Percentiles rank a stretch among this genome's conserved stretches.
Evolutionary conservation across 2,329 filamentous ascomycete genomes (phyloP).

Genomic region (Zalaria sp.): DNA sequence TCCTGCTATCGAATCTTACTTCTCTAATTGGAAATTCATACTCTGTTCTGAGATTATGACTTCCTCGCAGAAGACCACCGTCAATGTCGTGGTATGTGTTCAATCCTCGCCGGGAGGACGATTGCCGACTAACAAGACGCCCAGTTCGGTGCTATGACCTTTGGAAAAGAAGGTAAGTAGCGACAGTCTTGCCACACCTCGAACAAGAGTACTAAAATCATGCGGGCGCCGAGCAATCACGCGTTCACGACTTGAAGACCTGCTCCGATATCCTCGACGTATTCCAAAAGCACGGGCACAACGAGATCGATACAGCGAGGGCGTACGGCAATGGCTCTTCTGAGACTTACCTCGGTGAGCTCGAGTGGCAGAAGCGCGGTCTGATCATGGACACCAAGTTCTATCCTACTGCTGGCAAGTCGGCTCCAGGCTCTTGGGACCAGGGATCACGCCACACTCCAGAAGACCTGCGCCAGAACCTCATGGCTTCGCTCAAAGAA

Average conservation of each 20-base stretch:
- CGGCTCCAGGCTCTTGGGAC: constrained; percentile 8
- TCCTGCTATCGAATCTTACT: too few species aligned
- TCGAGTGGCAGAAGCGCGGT: constrained; percentile 14
- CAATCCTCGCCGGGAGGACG: too few species aligned
- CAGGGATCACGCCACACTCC: constrained; percentile 13
- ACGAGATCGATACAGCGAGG: constrained; percentile 16
- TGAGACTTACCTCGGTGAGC: constrained; percentile 14
- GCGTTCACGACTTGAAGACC: constrained; percentile 11
- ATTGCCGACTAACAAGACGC: too few species aligned
- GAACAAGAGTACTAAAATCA: not conserved
- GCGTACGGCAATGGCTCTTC: constrained; percentile 13
- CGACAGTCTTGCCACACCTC: not conserved
- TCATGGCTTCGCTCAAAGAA: constrained; percentile 23
- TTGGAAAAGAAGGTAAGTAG: constrained; percentile 7
- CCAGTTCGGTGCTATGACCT: constrained; percentile 11
- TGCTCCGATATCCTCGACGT: constrained; percentile 12
- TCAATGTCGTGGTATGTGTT: constrained; percentile 7
- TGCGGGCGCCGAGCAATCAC: constrained; percentile 9
- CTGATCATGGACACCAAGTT: constrained; percentile 16
- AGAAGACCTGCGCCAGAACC: constrained; percentile 18
- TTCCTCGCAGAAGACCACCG: constrained; percentile 8
- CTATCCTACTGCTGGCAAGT: constrained; percentile 10
- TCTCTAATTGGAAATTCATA: too few species aligned
- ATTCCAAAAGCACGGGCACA: constrained; percentile 16
- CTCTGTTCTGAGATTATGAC: constrained; percentile 4